These are phyloP conservation scores for Lactifluus volemus DNA, from an alignment of 768 basidiomycete species.

Conservation along the genomic window DNA sequence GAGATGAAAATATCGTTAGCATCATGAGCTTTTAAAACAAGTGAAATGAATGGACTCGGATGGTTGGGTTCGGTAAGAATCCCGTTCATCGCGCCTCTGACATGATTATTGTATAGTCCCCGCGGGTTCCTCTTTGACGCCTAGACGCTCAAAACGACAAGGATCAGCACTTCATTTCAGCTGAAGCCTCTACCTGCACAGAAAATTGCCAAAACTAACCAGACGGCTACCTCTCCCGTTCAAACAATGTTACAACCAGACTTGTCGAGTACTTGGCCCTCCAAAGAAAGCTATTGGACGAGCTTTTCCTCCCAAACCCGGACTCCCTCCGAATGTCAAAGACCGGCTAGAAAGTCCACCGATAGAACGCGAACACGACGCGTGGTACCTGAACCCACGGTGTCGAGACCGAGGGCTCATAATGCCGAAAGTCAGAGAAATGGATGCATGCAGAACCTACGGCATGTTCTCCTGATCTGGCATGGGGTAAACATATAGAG, in stretches of 20 bases:
- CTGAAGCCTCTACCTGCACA: neutral
- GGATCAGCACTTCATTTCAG: conserved; percentile 7
- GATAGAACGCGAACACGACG: neutral
- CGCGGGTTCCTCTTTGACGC: conserved; percentile 8
- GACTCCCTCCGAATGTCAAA: neutral
- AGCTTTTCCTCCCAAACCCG: neutral
- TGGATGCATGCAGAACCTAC: neutral
- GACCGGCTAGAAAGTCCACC: neutral
- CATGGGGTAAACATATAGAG: neutral
- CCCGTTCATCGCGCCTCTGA: conserved; percentile 13
- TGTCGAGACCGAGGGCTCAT: neutral
- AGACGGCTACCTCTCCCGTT: neutral
- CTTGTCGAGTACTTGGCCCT: neutral
- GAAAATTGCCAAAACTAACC: neutral
- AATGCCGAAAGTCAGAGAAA: neutral
- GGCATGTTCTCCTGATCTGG: neutral
- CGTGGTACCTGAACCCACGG: neutral
- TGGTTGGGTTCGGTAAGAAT: conserved; percentile 1
- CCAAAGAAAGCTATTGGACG: neutral
- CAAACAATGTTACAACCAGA: neutral
- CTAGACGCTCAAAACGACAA: conserved; percentile 7
- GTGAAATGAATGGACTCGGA: neutral
- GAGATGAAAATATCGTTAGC: neutral
- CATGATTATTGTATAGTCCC: conserved; percentile 10
- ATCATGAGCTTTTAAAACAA: neutral